Conservation (phyloP, 1,139 yeast species). For the Magnusiomyces suaveolens region DNA sequence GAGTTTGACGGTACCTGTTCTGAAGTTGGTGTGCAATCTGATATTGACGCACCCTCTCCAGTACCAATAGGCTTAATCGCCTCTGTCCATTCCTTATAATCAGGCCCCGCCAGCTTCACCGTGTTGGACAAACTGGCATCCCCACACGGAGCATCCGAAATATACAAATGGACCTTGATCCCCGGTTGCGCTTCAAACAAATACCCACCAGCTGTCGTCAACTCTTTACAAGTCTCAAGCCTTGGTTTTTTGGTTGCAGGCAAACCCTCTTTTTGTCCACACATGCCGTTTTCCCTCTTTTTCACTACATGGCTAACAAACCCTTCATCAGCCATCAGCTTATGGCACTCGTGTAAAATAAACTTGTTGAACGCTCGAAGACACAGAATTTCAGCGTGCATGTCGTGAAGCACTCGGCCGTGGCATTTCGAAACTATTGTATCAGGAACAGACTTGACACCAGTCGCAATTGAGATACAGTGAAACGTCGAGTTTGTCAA, state of each 20-base stretch:
- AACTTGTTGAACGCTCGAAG: slow-evolving; percentile 55
- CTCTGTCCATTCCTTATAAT: slow-evolving; percentile 23
- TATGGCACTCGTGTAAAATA: slow-evolving; percentile 31
- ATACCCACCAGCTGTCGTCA: too few relatives aligned
- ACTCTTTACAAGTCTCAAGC: too few relatives aligned
- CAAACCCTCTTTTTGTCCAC: slow-evolving; percentile 6
- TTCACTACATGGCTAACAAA: background rate
- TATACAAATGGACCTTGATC: slow-evolving; percentile 45
- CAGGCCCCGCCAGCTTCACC: slow-evolving; percentile 8
- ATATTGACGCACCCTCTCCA: background rate
- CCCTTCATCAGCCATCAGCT: background rate
- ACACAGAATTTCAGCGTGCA: slow-evolving; percentile 79
- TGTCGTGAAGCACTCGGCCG: slow-evolving; percentile 68
- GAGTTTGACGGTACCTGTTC: too few relatives aligned
- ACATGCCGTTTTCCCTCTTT: background rate
- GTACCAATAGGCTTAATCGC: slow-evolving; percentile 15
- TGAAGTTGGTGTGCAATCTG: too few relatives aligned
- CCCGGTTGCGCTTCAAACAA: slow-evolving; percentile 31
- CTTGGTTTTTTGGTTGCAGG: background rate
- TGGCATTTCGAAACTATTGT: slow-evolving; percentile 26
- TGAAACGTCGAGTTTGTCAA: too few relatives aligned
- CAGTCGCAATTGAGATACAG: slow-evolving; percentile 56
- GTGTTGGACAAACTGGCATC: slow-evolving; percentile 59
- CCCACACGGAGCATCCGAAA: slow-evolving; percentile 88
- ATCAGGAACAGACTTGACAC: slow-evolving; percentile 71